These are phyloP conservation scores for Micractinium sp. DNA, from an alignment of 139 green algal genomes.

Conservation along the genomic window DNA sequence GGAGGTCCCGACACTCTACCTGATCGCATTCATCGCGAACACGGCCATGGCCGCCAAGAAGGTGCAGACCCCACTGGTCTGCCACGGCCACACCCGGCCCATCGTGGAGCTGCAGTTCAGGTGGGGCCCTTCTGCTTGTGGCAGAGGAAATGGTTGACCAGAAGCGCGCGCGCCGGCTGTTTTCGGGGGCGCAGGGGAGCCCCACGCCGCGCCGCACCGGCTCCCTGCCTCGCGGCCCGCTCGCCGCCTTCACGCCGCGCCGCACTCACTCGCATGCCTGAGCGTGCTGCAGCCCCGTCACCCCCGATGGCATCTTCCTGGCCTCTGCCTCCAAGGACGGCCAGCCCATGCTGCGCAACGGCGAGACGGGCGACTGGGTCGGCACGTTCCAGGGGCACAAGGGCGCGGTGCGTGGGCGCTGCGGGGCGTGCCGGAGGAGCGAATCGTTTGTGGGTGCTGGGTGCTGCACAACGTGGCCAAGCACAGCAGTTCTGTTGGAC, in stretches of 20 bases:
- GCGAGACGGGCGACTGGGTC: constrained; percentile 97
- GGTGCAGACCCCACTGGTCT: constrained; percentile 81
- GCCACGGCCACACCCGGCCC: constrained; percentile 94
- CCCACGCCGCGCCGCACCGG: background rate
- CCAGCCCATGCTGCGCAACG: constrained; percentile 96
- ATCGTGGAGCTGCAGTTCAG: constrained; percentile 98
- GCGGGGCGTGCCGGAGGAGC: too few relatives aligned
- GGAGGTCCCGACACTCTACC: too few relatives aligned
- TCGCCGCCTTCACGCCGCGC: background rate
- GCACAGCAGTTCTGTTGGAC: too few relatives aligned
- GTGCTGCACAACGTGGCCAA: too few relatives aligned
- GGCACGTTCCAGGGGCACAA: constrained; percentile 99
- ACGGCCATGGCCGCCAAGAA: constrained; percentile 15
- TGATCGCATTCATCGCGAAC: background rate
- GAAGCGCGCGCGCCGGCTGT: background rate
- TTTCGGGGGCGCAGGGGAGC: background rate
- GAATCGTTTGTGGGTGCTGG: too few relatives aligned
- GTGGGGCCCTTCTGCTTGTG: constrained; percentile 37
- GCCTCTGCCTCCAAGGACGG: constrained; percentile 96
- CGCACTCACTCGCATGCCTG: too few relatives aligned
- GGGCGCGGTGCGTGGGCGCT: constrained; percentile 66
- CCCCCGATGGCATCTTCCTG: constrained; percentile 96
- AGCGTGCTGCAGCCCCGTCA: constrained; percentile 74
- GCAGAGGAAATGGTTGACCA: background rate
- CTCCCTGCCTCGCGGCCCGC: background rate